A percentile compares a stretch with the other conserved stretches of the same genome.
Conservation (phyloP, 2,329 filamentous ascomycete genomes). For the Sarocladiaceae sp. region DNA sequence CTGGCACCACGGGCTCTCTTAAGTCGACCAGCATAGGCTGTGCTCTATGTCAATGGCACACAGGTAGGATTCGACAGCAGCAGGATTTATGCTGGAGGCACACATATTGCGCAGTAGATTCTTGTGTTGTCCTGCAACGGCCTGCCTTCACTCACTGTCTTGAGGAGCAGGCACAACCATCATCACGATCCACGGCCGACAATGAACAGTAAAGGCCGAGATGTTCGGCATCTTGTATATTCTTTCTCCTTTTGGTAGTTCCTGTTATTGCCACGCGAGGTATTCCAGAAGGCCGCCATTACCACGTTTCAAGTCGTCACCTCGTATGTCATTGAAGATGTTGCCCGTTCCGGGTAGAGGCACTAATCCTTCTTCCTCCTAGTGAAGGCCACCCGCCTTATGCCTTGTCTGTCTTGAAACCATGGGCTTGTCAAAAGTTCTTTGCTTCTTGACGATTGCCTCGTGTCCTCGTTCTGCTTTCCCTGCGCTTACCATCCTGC, state of each 20-base stretch:
- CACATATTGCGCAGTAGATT: too few species aligned
- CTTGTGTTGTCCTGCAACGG: too few species aligned
- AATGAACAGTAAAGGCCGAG: not conserved
- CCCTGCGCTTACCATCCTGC: not conserved
- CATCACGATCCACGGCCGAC: too few species aligned
- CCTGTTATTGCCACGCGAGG: not conserved
- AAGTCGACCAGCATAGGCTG: too few species aligned
- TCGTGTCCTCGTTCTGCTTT: not conserved
- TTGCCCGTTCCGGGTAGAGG: constrained; percentile 4
- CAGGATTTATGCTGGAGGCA: too few species aligned
- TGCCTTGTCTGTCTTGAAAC: too few species aligned
- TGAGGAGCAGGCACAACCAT: too few species aligned
- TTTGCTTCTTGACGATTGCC: not conserved
- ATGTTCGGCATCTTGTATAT: not conserved
- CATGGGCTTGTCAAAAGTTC: too few species aligned
- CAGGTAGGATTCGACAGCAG: too few species aligned
- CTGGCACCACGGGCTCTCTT: not conserved
- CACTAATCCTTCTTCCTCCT: not conserved
- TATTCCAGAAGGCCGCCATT: constrained; percentile 8
- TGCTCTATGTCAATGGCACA: too few species aligned
- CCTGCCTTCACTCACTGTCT: too few species aligned
- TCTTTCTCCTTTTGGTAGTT: constrained; percentile 5
- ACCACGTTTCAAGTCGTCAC: constrained; percentile 6
- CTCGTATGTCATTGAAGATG: constrained; percentile 9
- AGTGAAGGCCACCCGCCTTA: too few species aligned